Evolutionary conservation across 2,329 filamentous ascomycete genomes (phyloP).

Genomic region (Epichloe brachyelytri): DNA sequence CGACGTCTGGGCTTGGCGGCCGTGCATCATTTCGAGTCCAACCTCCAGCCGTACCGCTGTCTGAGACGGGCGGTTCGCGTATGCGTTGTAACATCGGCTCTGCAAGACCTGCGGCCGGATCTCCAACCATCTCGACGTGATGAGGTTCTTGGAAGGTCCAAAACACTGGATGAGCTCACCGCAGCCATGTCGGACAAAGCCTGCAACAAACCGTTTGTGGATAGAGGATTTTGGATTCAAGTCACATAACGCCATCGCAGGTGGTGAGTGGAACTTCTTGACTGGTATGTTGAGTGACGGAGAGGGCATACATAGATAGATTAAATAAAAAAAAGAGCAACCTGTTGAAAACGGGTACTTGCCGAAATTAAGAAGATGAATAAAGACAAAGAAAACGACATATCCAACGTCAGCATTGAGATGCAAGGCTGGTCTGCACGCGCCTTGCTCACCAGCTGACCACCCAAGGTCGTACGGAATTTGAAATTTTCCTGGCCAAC

Average conservation of each 20-base stretch:
- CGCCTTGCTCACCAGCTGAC: background rate
- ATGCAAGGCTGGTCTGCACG: background rate
- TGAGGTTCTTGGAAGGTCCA: background rate
- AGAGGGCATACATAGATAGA: background rate
- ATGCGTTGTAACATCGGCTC: constrained; percentile 2
- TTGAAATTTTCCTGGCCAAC: background rate
- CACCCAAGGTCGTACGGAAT: background rate
- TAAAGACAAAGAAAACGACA: too few species aligned
- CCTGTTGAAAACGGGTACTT: background rate
- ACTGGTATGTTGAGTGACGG: background rate
- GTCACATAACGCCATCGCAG: background rate
- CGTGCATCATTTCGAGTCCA: background rate
- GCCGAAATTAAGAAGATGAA: background rate
- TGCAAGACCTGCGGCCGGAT: constrained; percentile 3
- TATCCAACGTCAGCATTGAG: background rate
- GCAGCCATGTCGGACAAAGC: constrained; percentile 4
- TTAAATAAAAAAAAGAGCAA: background rate
- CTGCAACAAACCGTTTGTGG: constrained; percentile 5
- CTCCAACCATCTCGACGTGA: background rate
- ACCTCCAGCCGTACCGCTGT: background rate
- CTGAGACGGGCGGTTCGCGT: background rate
- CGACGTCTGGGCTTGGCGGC: background rate
- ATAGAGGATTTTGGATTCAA: background rate
- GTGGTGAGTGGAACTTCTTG: background rate
- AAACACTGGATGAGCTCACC: constrained; percentile 6